Evolutionary conservation across 306 rosid genomes (phyloP).

Genomic region (Senna tora): DNA sequence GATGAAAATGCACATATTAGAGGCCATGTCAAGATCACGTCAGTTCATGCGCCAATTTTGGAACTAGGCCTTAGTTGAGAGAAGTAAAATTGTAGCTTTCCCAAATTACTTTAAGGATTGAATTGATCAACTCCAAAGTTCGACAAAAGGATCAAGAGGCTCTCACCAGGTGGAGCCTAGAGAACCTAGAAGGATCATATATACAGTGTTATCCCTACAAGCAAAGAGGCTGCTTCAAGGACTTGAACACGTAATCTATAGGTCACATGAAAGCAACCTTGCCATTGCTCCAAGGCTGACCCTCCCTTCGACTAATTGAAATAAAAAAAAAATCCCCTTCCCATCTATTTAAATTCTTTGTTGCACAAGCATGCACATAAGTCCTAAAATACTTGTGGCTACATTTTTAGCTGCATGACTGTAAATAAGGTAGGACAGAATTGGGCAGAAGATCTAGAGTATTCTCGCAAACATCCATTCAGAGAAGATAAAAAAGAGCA

Average conservation of each 20-base stretch:
- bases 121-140: conserved; percentile 17
- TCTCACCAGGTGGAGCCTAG: no score
- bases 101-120: not conserved
- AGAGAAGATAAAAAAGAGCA: conserved; percentile 29
- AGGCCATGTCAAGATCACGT: no score
- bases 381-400: not conserved
- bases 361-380: conserved; percentile 22
- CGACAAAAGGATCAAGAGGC: not conserved
- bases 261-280: no score
- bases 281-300: no score
- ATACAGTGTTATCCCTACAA: no score
- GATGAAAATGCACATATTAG: no score
- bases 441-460: conserved; percentile 2
- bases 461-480: conserved; percentile 5
- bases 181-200: no score
- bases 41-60: no score
- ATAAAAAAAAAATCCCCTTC: not conserved
- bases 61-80: no score
- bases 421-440: conserved; percentile 10
- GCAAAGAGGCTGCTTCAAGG: no score
- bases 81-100: no score
- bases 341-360: conserved; percentile 7
- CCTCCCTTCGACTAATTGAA: not conserved
- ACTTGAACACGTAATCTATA: no score
- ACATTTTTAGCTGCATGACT: conserved; percentile 8